Percentiles rank a stretch among this genome's conserved stretches.
Evolutionary conservation across 1,284 basidiomycete species (phyloP).

Genomic region (Taiwanofungus camphoratus): DNA sequence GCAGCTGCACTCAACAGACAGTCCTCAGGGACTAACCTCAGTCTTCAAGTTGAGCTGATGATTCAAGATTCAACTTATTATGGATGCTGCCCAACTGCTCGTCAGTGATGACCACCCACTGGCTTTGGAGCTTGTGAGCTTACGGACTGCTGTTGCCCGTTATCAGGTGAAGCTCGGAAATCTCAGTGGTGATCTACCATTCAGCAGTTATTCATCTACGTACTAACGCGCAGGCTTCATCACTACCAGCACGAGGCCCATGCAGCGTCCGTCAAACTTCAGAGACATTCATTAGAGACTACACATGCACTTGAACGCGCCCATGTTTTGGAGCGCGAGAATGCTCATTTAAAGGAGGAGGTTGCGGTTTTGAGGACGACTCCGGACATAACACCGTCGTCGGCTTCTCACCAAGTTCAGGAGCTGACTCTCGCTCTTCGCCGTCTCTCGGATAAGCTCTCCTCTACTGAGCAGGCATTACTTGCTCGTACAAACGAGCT

Average conservation of each 20-base stretch:
- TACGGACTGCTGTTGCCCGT: conserved; percentile 56
- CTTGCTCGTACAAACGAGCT: conserved; percentile 45
- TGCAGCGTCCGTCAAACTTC: conserved; percentile 56
- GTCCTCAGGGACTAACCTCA: no score
- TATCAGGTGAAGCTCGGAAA: conserved; percentile 49
- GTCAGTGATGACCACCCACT: conserved; percentile 55
- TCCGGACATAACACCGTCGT: conserved; percentile 38
- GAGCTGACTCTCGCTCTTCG: conserved; percentile 63
- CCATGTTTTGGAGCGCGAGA: conserved; percentile 49
- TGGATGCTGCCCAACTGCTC: conserved; percentile 12
- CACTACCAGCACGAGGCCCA: conserved; percentile 59
- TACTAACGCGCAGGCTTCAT: conserved; percentile 23
- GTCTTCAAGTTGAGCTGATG: no score
- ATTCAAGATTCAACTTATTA: conserved; percentile 1
- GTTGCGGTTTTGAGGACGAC: conserved; percentile 44
- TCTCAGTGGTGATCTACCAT: conserved; percentile 11
- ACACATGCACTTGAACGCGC: conserved; percentile 43
- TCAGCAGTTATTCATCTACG: conserved; percentile 20
- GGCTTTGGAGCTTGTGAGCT: conserved; percentile 54
- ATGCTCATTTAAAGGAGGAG: conserved; percentile 48
- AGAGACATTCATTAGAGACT: conserved; percentile 51
- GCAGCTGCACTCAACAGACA: no score
- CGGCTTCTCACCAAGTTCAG: conserved; percentile 45
- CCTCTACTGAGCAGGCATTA: conserved; percentile 49
- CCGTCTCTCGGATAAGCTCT: conserved; percentile 62